Percentiles rank a stretch among this genome's conserved stretches.
Conservation (phyloP, 225 moss, liverwort and hornwort species). For the Neckera pumila region DNA sequence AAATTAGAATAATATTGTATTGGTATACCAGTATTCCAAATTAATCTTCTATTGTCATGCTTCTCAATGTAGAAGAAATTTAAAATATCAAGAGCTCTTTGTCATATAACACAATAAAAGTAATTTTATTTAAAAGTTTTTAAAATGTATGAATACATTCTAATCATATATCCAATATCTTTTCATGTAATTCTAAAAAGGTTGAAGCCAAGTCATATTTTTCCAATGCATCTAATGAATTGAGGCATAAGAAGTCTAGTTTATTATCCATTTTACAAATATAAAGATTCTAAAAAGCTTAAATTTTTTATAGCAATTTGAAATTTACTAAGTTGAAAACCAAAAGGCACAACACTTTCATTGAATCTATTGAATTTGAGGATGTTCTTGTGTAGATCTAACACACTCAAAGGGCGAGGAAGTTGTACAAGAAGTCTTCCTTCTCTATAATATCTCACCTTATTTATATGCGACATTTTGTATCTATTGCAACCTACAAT, state of each 20-base stretch:
- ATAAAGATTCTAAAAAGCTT: background rate
- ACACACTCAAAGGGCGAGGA: accelerated
- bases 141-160: background rate
- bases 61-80: background rate
- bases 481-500: too few species aligned
- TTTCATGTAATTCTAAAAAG: background rate
- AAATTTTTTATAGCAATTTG: background rate
- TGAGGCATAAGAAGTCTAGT: background rate
- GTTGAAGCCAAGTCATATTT: background rate
- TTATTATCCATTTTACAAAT: background rate
- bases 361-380: background rate
- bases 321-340: background rate
- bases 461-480: too few species aligned
- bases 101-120: too few species aligned
- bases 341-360: background rate
- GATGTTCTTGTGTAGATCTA: accelerated
- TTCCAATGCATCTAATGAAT: background rate
- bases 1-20: too few species aligned
- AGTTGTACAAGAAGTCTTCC: background rate
- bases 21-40: too few species aligned
- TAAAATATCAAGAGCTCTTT: background rate
- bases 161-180: background rate
- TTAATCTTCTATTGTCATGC: too few species aligned
- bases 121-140: too few species aligned
- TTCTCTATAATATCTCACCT: background rate